Base-by-base conservation (phyloP, 768 basidiomycete genomes). In the Mycena rosella region DNA sequence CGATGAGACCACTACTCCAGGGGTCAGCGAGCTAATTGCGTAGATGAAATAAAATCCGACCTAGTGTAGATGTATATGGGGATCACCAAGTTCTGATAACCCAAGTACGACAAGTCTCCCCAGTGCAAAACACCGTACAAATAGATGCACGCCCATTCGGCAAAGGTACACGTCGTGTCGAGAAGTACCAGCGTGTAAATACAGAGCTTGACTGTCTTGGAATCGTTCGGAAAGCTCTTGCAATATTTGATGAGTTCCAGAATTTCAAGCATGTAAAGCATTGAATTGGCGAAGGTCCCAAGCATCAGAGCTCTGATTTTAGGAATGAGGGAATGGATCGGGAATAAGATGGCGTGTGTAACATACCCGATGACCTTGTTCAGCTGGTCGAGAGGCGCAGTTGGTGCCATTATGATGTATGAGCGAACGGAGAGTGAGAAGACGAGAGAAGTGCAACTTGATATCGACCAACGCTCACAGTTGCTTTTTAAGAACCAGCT, bases 41-140 rank as follows among this genome's bases (percentile, higher is more conserved):
- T 26, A 45, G 20, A 8, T 22, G 4, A 29, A 44, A 44, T 14
- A 15, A 24, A 5, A 30, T n/a, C 56, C 26, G 10, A 58, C 56
- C 56, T 58, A 15, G 56, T 58, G 27, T 58, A 58, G 30, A 58
- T 58, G 42, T 58, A 58, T 18, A 58, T 45, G 18, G 56, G 56
- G 34, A 58, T 58, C 40, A 45, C 40, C 17, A 58, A 40, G 34
- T 58, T 58, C 56, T 58, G 40, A 30, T 58, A 58, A 7, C 40
- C 42, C 24, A 58, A 15, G 29, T 58, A 58, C 17, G 44, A 40
- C 27, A 58, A n/a, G n/a, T n/a, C n/a, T n/a, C n/a, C n/a, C n/a
- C n/a, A n/a, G n/a, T n/a, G n/a, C n/a, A n/a, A n/a, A 32, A 29
- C 56, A 20, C 56, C 56, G 56, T 58, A 58, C 15, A 58, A 40